These are phyloP conservation scores for Hypoxylon fragiforme DNA, from an alignment of 495 filamentous ascomycete genomes.

Conservation along the genomic window DNA sequence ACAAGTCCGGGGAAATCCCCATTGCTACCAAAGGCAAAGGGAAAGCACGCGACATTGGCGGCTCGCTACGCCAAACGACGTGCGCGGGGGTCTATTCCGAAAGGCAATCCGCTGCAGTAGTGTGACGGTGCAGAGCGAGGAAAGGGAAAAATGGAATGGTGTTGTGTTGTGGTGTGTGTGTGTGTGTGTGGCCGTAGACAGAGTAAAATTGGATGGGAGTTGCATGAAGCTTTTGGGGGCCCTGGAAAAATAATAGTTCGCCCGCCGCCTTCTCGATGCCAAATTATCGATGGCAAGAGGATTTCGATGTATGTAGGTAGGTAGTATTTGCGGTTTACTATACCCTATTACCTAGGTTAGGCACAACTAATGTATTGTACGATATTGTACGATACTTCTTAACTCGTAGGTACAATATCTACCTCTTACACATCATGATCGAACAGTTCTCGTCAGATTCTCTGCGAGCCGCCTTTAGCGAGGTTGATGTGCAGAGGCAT, in stretches of 20 bases:
- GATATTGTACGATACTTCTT: no score
- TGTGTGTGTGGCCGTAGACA: slow-evolving; percentile 16
- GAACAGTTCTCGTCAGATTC: slow-evolving; percentile 24
- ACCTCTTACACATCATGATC: slow-evolving; percentile 22
- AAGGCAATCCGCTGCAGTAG: slow-evolving; percentile 20
- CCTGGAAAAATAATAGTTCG: background rate
- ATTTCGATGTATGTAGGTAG: no score
- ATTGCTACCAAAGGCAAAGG: slow-evolving; percentile 22
- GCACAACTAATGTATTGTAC: no score
- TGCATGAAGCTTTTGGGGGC: slow-evolving; percentile 16
- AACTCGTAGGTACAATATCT: slow-evolving; percentile 4
- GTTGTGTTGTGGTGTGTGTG: no score
- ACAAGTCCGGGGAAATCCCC: slow-evolving; percentile 31
- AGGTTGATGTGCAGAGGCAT: slow-evolving; percentile 28
- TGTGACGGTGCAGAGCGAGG: slow-evolving; percentile 25
- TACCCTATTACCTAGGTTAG: no score
- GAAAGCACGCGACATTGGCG: slow-evolving; percentile 33
- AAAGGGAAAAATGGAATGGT: no score
- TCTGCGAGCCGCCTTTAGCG: slow-evolving; percentile 36
- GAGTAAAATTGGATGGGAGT: slow-evolving; percentile 14
- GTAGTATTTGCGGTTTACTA: no score
- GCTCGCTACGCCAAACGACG: slow-evolving; percentile 27
- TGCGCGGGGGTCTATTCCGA: slow-evolving; percentile 31
- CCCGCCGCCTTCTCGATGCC: slow-evolving; percentile 3
- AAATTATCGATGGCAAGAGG: no score